Evolutionary conservation across 2,329 filamentous ascomycete genomes (phyloP), one percentile per base, ranked within the genome.

Genomic region (Sordariomycetes sp.): DNA sequence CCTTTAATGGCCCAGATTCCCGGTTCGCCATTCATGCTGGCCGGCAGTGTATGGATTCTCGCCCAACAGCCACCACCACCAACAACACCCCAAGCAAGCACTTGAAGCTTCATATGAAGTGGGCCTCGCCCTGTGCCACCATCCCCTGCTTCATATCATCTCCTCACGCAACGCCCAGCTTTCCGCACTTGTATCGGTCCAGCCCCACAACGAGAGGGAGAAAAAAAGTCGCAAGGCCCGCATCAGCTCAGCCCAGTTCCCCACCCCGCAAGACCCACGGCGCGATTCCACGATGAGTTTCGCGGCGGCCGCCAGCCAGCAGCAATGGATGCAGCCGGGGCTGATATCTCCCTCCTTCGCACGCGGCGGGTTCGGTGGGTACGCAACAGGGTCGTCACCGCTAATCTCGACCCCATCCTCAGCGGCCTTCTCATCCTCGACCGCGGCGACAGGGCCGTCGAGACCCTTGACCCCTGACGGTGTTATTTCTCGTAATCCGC

Each of bases 401-500:
- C 55, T n/a, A n/a, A 16, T 57, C 32, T 53, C 48, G 10, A 57
- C 55, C 20, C 55, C 55, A 35, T 52, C 55, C 46, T 35, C 48
- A 16, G 46, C 55, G 22, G 37, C 48, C 24, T 57, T 43, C 40
- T 57, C 55, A 24, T 34, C 55, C n/a, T 57, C 43, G 16, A 50
- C 55, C 20, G 40, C 40, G 6, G 25, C 55, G 55, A 32, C 28
- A 35, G 35, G 34, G 43, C 35, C 55, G n/a, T 11, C 28, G 46
- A n/a, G 55, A 48, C 55, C 55, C 46, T 51, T 52, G 55, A 57
- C 55, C 48, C 55, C 55, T 52, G 55, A 57, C 55, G 14, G 35
- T 24, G 18, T 25, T n/a, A 43, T 16, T 43, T 7, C 18, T n/a
- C 20, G 46, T 14, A 50, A 50, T 50, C 22, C 6, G n/a, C n/a